Percentiles rank a stretch among this genome's conserved stretches.
Evolutionary conservation across 768 basidiomycete species (phyloP).

Genomic region (Leccinum ochraceum): DNA sequence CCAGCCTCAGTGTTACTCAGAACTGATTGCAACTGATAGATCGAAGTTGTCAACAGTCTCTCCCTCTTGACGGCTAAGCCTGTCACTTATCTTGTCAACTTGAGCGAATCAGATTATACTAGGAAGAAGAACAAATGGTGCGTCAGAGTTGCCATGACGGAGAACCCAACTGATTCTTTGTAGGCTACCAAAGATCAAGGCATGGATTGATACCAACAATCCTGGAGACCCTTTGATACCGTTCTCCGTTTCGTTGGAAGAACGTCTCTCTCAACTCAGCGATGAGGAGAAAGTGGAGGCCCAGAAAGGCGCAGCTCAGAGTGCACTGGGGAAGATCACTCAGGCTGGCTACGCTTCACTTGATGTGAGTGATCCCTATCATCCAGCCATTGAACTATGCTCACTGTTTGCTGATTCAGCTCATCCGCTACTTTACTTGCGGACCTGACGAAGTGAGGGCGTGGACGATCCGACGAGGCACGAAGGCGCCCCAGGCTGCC

Average conservation of each 20-base stretch:
- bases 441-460: constrained; percentile 97
- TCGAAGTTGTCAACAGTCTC: constrained; percentile 88
- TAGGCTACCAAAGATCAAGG: constrained; percentile 95
- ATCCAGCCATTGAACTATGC: background rate
- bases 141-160: background rate
- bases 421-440: constrained; percentile 96
- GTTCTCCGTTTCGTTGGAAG: constrained; percentile 94
- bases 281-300: constrained; percentile 75
- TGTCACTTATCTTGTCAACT: constrained; percentile 96
- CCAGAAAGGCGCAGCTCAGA: constrained; percentile 73
- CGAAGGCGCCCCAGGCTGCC: constrained; percentile 95
- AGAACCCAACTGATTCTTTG: background rate
- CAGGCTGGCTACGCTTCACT: constrained; percentile 89
- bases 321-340: constrained; percentile 90
- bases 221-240: constrained; percentile 95
- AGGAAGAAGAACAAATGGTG: constrained; percentile 99
- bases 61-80: constrained; percentile 94
- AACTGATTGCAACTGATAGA: constrained; percentile 44
- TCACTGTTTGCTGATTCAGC: constrained; percentile 40
- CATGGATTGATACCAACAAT: constrained; percentile 96
- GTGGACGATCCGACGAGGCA: constrained; percentile 94
- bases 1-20: constrained; percentile 2
- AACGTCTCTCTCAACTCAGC: constrained; percentile 68
- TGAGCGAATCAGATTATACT: constrained; percentile 91
- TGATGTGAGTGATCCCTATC: constrained; percentile 52